phyloP scores from a whole-genome alignment of 2,329 filamentous ascomycete genomes.

The Xylariaceae sp. region DNA sequence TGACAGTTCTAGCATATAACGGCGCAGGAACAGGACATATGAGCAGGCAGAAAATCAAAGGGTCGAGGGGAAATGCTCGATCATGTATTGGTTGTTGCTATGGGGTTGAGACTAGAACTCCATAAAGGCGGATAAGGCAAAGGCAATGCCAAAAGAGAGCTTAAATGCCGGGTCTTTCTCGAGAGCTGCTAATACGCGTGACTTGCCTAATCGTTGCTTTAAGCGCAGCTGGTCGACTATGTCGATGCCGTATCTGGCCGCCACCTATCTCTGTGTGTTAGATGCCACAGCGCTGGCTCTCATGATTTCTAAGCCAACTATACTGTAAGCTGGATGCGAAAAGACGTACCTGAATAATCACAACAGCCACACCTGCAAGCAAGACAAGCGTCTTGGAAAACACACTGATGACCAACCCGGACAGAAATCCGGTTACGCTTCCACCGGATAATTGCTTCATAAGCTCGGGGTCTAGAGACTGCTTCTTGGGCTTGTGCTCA shows the following conservation, averaged over 20 bases:
- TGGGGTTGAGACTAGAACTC: constrained; percentile 33
- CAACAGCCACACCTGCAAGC: constrained; percentile 61
- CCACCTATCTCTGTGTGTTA: constrained; percentile 24
- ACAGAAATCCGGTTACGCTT: constrained; percentile 56
- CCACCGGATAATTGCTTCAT: constrained; percentile 53
- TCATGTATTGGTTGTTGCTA: too few species aligned
- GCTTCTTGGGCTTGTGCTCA: constrained; percentile 10
- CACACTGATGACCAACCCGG: constrained; percentile 63
- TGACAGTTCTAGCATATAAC: constrained; percentile 22
- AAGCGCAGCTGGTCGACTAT: constrained; percentile 31
- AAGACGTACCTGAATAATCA: constrained; percentile 56
- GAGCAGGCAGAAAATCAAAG: background rate
- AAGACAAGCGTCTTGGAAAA: constrained; percentile 71
- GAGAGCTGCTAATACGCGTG: constrained; percentile 47
- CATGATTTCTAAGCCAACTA: background rate
- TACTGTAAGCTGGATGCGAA: background rate
- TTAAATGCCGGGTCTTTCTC: constrained; percentile 63
- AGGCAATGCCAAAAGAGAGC: constrained; percentile 68
- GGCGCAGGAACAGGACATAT: constrained; percentile 2
- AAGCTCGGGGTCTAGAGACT: constrained; percentile 33
- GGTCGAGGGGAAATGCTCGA: too few species aligned
- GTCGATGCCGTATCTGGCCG: constrained; percentile 34
- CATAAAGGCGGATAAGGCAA: constrained; percentile 66
- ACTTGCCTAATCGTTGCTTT: constrained; percentile 34
- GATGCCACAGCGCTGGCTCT: constrained; percentile 1